Evolutionary conservation across 495 filamentous ascomycete species (phyloP), one percentile per base, ranked within the genome.

Genomic region (Collariella sp.): DNA sequence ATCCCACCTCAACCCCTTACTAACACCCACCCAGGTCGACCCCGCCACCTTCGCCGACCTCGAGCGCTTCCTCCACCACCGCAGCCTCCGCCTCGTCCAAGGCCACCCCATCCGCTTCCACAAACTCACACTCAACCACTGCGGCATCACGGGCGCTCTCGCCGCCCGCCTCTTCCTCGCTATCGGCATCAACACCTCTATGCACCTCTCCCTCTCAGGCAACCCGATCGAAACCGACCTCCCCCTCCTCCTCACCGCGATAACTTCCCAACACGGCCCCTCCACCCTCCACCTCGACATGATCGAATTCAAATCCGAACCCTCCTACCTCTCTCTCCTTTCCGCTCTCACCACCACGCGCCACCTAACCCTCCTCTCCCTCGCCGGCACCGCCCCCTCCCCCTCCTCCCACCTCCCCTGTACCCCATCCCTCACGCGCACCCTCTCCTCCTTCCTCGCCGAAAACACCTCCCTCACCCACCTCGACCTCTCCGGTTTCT

Each of bases 401-500:
- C 85, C 84, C 36, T 85, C 91, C 51, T 83, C 86, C 1, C 48
- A 54, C 34, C 60, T 58, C 7, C 46, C 60, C 0, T 64, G 62
- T 58, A 80, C 83, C 35, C 75, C 80, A 2, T 83, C 88, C 48
- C 91, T 89, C 0, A 88, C 85, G 56, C 75, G 81, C 40, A 76
- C 83, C n/a, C 63, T 96, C 15, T 80, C 86, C 58, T 55, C 76
- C 39, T 80, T 96, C 70, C 88, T 98, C 57, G 81, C 84, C 24
- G 74, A 82, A 49, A 96, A 98, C 60, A 70, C 77, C 10, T 87
- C 85, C 0, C 72, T 98, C 12, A 78, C 82, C 52, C 86, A 82
- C 50, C 70, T 98, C 15, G 86, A 96, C 64, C 81, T 96, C 41
- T 93, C 89, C 7, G 93, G 93, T 5, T 93, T 95, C 64, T 86